Conservation (phyloP, 495 filamentous ascomycete species). For the Pseudotulostoma volvatum region DNA sequence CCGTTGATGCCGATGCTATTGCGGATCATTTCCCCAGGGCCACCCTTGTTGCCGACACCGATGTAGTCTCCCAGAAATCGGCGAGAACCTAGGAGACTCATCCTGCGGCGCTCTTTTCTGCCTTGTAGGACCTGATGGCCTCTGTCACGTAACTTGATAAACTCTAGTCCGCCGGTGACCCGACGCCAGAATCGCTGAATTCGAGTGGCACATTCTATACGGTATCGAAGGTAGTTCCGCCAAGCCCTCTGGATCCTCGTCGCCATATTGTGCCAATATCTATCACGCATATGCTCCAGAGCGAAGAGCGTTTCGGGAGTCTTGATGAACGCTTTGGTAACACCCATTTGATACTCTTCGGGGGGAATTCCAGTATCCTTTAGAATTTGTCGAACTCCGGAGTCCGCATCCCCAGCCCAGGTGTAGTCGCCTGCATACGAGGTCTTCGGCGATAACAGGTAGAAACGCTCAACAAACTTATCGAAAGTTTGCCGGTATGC, state of each 20-base stretch:
- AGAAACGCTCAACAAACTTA: constrained; percentile 97
- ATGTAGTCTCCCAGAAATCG: constrained; percentile 94
- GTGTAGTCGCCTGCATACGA: constrained; percentile 96
- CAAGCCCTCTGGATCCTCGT: constrained; percentile 94
- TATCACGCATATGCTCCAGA: constrained; percentile 90
- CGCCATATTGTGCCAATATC: constrained; percentile 99
- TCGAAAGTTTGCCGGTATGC: constrained; percentile 96
- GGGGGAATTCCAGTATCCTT: constrained; percentile 88
- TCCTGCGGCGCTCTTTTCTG: constrained; percentile 79
- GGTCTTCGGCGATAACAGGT: constrained; percentile 82
- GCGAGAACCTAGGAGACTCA: constrained; percentile 76
- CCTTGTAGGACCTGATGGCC: constrained; percentile 73
- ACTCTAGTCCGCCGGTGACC: constrained; percentile 72
- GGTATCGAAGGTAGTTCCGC: constrained; percentile 86
- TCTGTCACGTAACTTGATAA: constrained; percentile 71
- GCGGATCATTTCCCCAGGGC: constrained; percentile 68
- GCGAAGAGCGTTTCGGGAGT: constrained; percentile 96
- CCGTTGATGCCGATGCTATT: constrained; percentile 46
- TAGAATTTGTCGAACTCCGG: constrained; percentile 82
- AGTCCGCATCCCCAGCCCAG: constrained; percentile 74
- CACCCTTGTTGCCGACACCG: constrained; percentile 62
- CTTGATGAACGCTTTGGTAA: constrained; percentile 96
- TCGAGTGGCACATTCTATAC: constrained; percentile 78
- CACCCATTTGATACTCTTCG: constrained; percentile 95
- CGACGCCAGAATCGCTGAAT: constrained; percentile 95